Evolutionary conservation across 1,139 yeast species (phyloP), one percentile per base, ranked within the genome.

Genomic region (Pichia cactophila): DNA sequence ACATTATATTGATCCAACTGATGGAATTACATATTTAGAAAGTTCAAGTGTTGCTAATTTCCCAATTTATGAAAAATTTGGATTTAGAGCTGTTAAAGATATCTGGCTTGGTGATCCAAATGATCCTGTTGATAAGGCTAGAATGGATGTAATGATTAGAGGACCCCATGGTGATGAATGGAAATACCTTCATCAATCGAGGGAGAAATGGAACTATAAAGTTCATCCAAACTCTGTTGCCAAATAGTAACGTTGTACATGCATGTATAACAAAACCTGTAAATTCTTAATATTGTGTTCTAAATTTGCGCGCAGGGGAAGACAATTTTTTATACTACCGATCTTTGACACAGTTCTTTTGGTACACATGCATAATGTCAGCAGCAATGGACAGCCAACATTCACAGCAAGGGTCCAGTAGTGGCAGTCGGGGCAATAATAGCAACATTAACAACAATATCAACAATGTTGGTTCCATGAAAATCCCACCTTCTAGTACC

Each of bases 61-160:
- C 40, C 83, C 83, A 9, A 78, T 81, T 49, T 81, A 81, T 61
- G 71, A 74, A 46, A 71, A 68, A 54, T 81, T 78, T 61, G 86
- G 83, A 1, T 81, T 80, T 59, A 66, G 67, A 41, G 70, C 72
- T 38, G 75, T 72, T 47, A 71, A 73, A 53, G 77, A 77, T 56
- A 77, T 78, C 41, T 61, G 72, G 59, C 68, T 78, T 56, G 83
- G 83, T 3, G 68, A 71, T 45, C 65, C 66, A 48, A 55, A 60
- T 5, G 56, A 55, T 41, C 59, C 62, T 2, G 61, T 56, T 29
- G 80, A 78, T 60, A 72, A 61, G 50, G 82, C 82, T 5, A 64
- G 76, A 37, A 77, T 78, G 83, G 75, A 77, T 59, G 75, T 78
- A 26, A 78, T 78, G 83, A 69, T 78, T 46, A 67, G 83, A 55